These are phyloP conservation scores for Anisogramma anomala DNA, from an alignment of 2,329 filamentous ascomycete species.

Conservation along the genomic window DNA sequence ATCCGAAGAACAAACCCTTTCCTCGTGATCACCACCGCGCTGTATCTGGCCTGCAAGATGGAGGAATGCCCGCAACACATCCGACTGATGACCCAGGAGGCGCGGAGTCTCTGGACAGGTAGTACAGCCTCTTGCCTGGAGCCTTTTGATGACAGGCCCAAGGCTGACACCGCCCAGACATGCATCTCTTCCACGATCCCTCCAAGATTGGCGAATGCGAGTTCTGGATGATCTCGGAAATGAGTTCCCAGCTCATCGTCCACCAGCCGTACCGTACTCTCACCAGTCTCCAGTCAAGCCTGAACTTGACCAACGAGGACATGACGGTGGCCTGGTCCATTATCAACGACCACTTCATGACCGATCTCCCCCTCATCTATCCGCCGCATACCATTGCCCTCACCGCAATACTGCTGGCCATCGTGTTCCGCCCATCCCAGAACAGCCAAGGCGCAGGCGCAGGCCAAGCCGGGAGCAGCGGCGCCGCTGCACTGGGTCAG, in stretches of 20 bases:
- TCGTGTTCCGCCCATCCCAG: constrained; percentile 61
- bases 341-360: constrained; percentile 87
- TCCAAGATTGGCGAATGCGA: constrained; percentile 87
- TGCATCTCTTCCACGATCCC: constrained; percentile 48
- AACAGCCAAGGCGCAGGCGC: constrained; percentile 21
- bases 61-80: constrained; percentile 97
- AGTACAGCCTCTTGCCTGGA: not conserved
- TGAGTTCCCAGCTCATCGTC: constrained; percentile 79
- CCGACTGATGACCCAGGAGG: constrained; percentile 76
- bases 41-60: constrained; percentile 96
- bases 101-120: constrained; percentile 72
- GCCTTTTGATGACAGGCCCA: not conserved
- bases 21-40: constrained; percentile 79
- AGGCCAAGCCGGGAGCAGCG: constrained; percentile 12
- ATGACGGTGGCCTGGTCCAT: constrained; percentile 65
- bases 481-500: constrained; percentile 14
- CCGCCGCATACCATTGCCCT: constrained; percentile 83
- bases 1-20: constrained; percentile 90
- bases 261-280: constrained; percentile 85
- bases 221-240: constrained; percentile 82
- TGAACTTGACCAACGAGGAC: constrained; percentile 68
- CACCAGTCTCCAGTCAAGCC: constrained; percentile 54
- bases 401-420: constrained; percentile 69
- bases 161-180: constrained; percentile 10
- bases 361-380: constrained; percentile 76